phyloP scores from a whole-genome alignment of 176 grass and related monocot species.

The Oryza australiensis region DNA sequence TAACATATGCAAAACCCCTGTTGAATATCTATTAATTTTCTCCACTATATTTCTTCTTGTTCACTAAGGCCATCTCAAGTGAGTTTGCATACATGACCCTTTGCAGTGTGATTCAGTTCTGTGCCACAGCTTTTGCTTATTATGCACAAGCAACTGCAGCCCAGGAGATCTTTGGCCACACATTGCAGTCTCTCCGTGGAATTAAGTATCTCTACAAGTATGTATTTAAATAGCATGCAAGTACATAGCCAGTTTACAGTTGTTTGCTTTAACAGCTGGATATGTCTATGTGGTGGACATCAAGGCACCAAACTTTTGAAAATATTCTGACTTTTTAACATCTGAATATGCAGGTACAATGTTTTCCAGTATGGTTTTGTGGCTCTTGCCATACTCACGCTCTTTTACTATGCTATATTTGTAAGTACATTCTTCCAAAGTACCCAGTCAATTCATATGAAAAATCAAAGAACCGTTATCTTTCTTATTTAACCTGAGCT shows the following conservation, averaged over 20 bases:
- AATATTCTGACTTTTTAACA: slow-evolving; percentile 21
- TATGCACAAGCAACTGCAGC: slow-evolving; percentile 99
- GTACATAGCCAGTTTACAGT: neutral
- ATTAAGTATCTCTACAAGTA: slow-evolving; percentile 99
- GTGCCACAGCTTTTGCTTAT: slow-evolving; percentile 94
- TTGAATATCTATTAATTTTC: slow-evolving; percentile 1
- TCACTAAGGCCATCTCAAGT: neutral
- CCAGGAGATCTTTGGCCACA: slow-evolving; percentile 98
- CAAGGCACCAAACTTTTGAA: neutral
- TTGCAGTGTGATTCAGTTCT: slow-evolving; percentile 98
- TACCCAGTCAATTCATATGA: neutral
- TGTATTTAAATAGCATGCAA: slow-evolving; percentile 38
- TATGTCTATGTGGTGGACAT: neutral
- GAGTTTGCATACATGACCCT: neutral
- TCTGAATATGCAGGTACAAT: slow-evolving; percentile 66
- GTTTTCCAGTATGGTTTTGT: slow-evolving; percentile 99
- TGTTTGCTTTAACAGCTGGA: neutral
- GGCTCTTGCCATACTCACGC: slow-evolving; percentile 83
- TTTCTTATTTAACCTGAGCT: slow-evolving; percentile 19
- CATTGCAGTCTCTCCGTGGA: slow-evolving; percentile 85
- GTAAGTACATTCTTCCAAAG: slow-evolving; percentile 49
- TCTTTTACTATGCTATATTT: slow-evolving; percentile 84
- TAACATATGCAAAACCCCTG: neutral
- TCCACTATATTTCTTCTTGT: neutral
- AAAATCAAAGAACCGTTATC: neutral